Base-by-base conservation (phyloP, 78 protist species). In the Pigoraptor vietnamica region DNA sequence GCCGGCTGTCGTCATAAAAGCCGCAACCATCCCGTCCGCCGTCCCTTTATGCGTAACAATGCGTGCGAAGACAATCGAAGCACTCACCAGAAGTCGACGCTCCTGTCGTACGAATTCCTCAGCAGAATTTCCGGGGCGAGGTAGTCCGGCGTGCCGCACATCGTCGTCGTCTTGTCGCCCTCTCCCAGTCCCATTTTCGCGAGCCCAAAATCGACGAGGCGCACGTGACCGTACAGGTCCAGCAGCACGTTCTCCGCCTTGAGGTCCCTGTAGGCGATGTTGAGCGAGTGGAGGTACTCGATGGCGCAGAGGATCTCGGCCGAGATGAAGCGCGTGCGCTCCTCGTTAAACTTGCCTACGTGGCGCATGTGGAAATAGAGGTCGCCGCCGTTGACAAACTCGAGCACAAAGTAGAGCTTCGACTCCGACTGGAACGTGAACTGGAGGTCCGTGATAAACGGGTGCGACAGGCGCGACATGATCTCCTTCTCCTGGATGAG, bases 111-210 rank as follows among this genome's bases (percentile, higher is more conserved):
- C 21, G 37, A 56, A 2, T 79, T 67, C 36, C 40, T 36, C 23
- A 37, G 34, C 24, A 95, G 40, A 24, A 97, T 89, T 81, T 97
- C 98, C 2, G 98, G 98, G 0, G 97, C 93, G 24, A 95, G 39
- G 89, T 94, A 95, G 89, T 99, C 99, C 10, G 99, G 99, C 0
- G 99, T 98, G n/a, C 99, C 99, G 91, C 99, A 98, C 91, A 98
- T 96, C 1, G 99, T 98, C 34, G 36, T 91, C 38, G 97, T 95
- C 82, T 67, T 92, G 87, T 91, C 95, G 37, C 39, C 39, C 24
- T 89, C 89, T n/a, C 23, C 81, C 0, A 86, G 2, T 24, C n/a
- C 81, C 48, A 24, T 86, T 82, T 91, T 91, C 81, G 79, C 67
- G 23, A 97, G 95, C 38, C 98, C 99, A 84, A 98, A 98, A 86